phyloP scores from a whole-genome alignment of 257 asterid species.

The Forsythia suspensa region DNA sequence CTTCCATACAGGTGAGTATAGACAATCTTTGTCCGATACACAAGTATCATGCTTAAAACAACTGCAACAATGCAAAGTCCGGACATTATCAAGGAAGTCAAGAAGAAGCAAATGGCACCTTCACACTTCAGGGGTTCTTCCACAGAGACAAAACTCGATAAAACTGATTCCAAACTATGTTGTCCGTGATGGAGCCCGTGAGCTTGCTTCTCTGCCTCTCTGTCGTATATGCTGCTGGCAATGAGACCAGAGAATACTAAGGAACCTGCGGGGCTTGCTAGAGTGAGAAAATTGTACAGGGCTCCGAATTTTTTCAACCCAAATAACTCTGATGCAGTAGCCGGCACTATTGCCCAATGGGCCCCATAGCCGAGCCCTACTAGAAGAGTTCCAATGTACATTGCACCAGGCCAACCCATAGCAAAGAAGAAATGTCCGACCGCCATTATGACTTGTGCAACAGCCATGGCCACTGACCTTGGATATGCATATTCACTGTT shows the following conservation, averaged over 20 bases:
- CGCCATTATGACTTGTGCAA: slow-evolving; percentile 79
- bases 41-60: slow-evolving; percentile 70
- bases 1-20: slow-evolving; percentile 64
- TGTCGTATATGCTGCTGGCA: slow-evolving; percentile 82
- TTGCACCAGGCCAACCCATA: slow-evolving; percentile 89
- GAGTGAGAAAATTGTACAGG: slow-evolving; percentile 73
- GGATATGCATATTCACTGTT: slow-evolving; percentile 87
- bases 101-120: slow-evolving; percentile 75
- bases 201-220: slow-evolving; percentile 83
- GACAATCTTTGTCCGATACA: slow-evolving; percentile 70
- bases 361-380: slow-evolving; percentile 97
- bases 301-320: slow-evolving; percentile 87
- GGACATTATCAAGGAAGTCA: slow-evolving; percentile 71
- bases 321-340: slow-evolving; percentile 86
- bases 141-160: slow-evolving; percentile 36
- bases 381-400: slow-evolving; percentile 86
- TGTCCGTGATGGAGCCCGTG: slow-evolving; percentile 30
- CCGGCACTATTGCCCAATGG: slow-evolving; percentile 96
- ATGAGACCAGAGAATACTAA: slow-evolving; percentile 73
- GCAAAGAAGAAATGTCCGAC: slow-evolving; percentile 83
- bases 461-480: slow-evolving; percentile 73
- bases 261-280: slow-evolving; percentile 88
- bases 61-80: slow-evolving; percentile 76
- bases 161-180: slow-evolving; percentile 33
- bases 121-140: slow-evolving; percentile 69